Conservation (phyloP, 1,139 yeast genomes). For the Geotrichum macrosporum region DNA sequence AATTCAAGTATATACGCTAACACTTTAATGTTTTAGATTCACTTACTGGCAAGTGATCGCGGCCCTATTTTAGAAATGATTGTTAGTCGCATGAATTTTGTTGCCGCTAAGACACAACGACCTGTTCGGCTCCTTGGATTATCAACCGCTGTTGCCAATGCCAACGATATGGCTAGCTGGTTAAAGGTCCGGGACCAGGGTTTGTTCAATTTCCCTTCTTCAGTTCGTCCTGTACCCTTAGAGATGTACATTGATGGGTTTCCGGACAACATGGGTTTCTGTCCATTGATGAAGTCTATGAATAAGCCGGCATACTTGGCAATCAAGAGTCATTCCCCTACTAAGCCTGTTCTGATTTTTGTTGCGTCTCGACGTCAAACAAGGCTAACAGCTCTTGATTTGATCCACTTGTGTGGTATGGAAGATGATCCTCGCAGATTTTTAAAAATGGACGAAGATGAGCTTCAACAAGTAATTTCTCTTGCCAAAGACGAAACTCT, state of each 20-base stretch:
- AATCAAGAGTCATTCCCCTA: constrained; percentile 89
- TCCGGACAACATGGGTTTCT: constrained; percentile 88
- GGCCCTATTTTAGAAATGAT: constrained; percentile 98
- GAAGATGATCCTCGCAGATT: constrained; percentile 91
- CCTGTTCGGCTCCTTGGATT: constrained; percentile 84
- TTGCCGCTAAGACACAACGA: constrained; percentile 67
- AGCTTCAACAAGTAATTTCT: constrained; percentile 57
- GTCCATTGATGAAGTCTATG: constrained; percentile 84
- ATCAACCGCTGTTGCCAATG: constrained; percentile 97
- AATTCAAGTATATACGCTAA: not conserved
- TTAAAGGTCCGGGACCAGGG: constrained; percentile 78
- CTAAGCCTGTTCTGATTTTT: constrained; percentile 86
- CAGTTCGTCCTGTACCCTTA: constrained; percentile 95
- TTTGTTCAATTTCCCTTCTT: constrained; percentile 85
- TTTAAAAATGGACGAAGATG: constrained; percentile 70
- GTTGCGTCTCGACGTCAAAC: constrained; percentile 98
- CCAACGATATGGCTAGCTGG: constrained; percentile 98
- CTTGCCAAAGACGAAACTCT: constrained; percentile 87
- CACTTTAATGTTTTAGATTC: constrained; percentile 55
- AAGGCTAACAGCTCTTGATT: constrained; percentile 85
- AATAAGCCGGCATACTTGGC: constrained; percentile 97
- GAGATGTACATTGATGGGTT: constrained; percentile 98
- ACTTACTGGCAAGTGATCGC: constrained; percentile 92
- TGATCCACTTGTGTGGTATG: constrained; percentile 90
- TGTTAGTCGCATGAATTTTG: constrained; percentile 95